These are phyloP conservation scores for Byssochlamys sp. DNA, from an alignment of 2,329 filamentous ascomycete species.

Conservation along the genomic window DNA sequence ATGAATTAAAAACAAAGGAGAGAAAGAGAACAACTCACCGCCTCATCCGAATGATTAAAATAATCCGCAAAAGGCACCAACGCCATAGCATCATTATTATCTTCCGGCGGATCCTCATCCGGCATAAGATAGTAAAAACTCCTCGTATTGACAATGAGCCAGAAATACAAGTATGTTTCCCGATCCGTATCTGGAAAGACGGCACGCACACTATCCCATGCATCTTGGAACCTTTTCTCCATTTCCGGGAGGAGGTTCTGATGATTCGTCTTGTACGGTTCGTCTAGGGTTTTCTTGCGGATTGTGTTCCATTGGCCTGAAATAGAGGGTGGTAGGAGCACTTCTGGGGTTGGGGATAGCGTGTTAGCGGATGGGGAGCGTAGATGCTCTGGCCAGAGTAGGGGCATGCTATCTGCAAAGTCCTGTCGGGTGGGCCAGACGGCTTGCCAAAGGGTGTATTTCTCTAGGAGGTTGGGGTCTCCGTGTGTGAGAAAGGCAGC, in stretches of 20 bases:
- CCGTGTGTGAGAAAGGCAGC: constrained; percentile 56
- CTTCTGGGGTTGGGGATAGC: constrained; percentile 12
- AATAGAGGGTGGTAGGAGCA: constrained; percentile 27
- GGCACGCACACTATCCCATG: constrained; percentile 39
- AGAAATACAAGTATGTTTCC: constrained; percentile 44
- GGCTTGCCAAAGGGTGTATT: constrained; percentile 51
- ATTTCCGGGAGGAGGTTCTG: constrained; percentile 42
- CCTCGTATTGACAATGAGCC: constrained; percentile 53
- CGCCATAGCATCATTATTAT: constrained; percentile 38
- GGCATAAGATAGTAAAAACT: constrained; percentile 49
- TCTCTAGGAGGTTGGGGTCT: constrained; percentile 35
- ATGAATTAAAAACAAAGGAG: not conserved
- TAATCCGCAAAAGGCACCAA: constrained; percentile 39
- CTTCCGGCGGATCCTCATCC: constrained; percentile 25
- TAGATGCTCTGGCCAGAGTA: constrained; percentile 43
- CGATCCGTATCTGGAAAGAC: constrained; percentile 37
- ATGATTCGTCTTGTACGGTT: constrained; percentile 22
- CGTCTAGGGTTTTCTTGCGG: constrained; percentile 21
- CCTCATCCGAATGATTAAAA: constrained; percentile 37
- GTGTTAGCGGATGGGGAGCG: constrained; percentile 31
- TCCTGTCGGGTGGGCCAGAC: constrained; percentile 57
- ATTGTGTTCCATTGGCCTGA: constrained; percentile 28
- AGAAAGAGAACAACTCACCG: constrained; percentile 18
- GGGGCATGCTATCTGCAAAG: constrained; percentile 49
- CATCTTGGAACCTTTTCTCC: constrained; percentile 40